A percentile compares a stretch with the other conserved stretches of the same genome.
Conservation (phyloP, 495 filamentous ascomycete genomes). For the Darksidea phi region DNA sequence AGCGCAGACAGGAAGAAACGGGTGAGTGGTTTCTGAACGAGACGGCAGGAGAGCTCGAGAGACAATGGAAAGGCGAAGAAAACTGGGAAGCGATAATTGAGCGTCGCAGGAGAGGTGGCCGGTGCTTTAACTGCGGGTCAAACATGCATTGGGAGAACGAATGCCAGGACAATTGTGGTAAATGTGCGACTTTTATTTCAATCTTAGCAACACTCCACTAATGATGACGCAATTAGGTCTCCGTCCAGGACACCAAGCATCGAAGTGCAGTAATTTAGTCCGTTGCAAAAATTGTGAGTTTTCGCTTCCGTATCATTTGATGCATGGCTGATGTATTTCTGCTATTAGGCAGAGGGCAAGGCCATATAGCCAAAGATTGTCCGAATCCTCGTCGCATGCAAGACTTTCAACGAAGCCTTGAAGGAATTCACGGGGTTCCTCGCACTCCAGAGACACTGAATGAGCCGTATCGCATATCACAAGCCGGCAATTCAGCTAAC, state of each 20-base stretch:
- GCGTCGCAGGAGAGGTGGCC: not conserved
- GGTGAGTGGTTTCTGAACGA: constrained; percentile 45
- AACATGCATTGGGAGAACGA: not conserved
- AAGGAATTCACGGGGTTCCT: too few relatives aligned
- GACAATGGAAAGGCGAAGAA: not conserved
- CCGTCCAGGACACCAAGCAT: not conserved
- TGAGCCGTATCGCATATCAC: too few relatives aligned
- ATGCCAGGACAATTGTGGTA: not conserved
- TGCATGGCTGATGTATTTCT: not conserved
- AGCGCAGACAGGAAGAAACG: constrained; percentile 41
- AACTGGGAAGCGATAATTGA: not conserved
- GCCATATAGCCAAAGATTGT: not conserved
- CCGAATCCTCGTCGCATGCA: too few relatives aligned
- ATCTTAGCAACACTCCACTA: not conserved
- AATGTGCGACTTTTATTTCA: not conserved
- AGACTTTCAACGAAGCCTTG: too few relatives aligned
- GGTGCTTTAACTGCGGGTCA: not conserved
- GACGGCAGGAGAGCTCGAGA: not conserved
- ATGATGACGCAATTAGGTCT: not conserved
- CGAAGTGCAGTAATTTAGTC: not conserved
- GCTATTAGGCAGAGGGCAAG: not conserved
- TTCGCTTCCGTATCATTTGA: not conserved
- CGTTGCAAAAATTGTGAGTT: not conserved
- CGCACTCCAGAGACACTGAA: too few relatives aligned
- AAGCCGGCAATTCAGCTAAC: too few relatives aligned